A percentile compares a stretch with the other conserved stretches of the same genome.
Evolutionary conservation across 768 basidiomycete species (phyloP).

Genomic region (Symmetrospora coprosmae): DNA sequence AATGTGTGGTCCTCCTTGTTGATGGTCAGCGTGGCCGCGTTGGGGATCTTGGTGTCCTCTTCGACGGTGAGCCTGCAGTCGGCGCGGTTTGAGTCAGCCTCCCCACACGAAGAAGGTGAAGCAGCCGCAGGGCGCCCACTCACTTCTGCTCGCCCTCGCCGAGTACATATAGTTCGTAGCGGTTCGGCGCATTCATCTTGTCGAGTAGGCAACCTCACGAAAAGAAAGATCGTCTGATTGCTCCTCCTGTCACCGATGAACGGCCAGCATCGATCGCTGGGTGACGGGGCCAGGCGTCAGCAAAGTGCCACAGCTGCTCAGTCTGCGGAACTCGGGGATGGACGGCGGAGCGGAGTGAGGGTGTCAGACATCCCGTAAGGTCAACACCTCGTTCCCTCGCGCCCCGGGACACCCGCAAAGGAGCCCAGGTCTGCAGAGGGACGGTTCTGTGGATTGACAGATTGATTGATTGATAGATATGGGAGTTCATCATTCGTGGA

Average conservation of each 20-base stretch:
- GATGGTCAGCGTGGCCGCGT: constrained; percentile 86
- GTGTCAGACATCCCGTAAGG: no score
- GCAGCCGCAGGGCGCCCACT: no score
- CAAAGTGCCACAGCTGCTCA: constrained; percentile 22
- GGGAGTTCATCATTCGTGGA: constrained; percentile 5
- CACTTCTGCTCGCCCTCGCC: constrained; percentile 89
- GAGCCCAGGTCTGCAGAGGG: no score
- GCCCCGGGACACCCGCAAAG: no score
- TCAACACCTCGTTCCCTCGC: no score
- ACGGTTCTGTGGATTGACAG: constrained; percentile 46
- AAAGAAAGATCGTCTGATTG: constrained; percentile 11
- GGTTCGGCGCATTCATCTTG: constrained; percentile 82
- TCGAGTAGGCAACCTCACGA: neutral
- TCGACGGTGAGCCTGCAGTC: constrained; percentile 63
- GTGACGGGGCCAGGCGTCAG: neutral
- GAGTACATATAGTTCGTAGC: constrained; percentile 77
- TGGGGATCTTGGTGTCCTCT: constrained; percentile 95
- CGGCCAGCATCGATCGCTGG: constrained; percentile 1
- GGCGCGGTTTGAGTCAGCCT: neutral
- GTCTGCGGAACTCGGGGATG: no score
- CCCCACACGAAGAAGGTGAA: neutral
- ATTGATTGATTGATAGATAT: constrained; percentile 36
- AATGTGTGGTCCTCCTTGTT: constrained; percentile 95
- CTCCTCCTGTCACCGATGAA: neutral
- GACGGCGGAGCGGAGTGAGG: no score